Evolutionary conservation across 2,329 filamentous ascomycete genomes (phyloP), one percentile per base, ranked within the genome.

Genomic region (Stachybotrys elegans): DNA sequence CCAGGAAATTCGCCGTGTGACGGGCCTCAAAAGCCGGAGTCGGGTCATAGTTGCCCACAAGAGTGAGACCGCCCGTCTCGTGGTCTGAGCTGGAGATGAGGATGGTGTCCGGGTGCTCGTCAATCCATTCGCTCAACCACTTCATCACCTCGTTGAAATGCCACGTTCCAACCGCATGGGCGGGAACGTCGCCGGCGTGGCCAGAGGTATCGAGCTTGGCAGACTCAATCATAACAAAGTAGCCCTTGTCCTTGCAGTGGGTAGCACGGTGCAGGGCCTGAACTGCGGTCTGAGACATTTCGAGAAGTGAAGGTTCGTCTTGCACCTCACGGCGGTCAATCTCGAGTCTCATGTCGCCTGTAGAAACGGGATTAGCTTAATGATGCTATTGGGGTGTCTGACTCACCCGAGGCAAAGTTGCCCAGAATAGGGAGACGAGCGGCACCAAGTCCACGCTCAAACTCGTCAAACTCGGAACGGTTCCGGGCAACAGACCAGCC

Each of bases 141-240:
- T 58, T 54, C 43, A 67, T 57, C 9, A 64, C 59, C 5, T 57
- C 53, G 51, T 67, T 62, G 49, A 65, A 68, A 49, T 64, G 60
- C 25, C 66, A 53, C 8, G 61, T 59, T 21, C 67, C 64, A 44
- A 63, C 57, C n/a, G 77, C 72, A 52, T 77, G 75, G 14, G 72
- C 73, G 14, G 68, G 71, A 8, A 74, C 70, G 50, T 78, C 74
- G 49, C 76, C 76, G 54, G 69, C 71, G 50, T 78, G 75, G 23
- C 51, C 50, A 20, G 59, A 54, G 40, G 63, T 60, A 46, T 63
- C 59, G 43, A 64, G 63, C 22, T 59, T 54, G 16, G 55, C 58
- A 8, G 58, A 58, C 47, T 64, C 59, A 39, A 62, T 61, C 57
- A 68, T 61, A 39, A 68, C 43, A 38, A 51, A 50, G 49, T 43